Percentiles rank a stretch among this genome's conserved stretches.
These are phyloP conservation scores for Nematocida homosporus DNA, from an alignment of 371 early-diverging fungal species.

Conservation along the genomic window DNA sequence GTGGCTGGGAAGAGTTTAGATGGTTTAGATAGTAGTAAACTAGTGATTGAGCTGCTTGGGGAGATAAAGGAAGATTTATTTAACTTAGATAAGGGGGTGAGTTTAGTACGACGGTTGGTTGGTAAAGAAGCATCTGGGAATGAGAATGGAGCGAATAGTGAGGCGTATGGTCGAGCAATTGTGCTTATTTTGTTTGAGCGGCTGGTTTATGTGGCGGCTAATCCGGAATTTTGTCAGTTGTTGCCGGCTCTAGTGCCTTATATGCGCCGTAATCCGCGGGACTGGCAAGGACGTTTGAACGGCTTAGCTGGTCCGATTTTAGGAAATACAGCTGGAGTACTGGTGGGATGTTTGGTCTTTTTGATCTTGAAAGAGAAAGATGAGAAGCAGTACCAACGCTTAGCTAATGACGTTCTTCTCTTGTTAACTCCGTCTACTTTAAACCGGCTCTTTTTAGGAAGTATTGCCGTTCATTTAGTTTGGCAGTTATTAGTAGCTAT, in stretches of 20 bases:
- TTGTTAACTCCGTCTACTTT: background rate
- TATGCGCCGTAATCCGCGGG: background rate
- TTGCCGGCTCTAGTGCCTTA: constrained; percentile 16
- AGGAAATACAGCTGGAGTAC: constrained; percentile 27
- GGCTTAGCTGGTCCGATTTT: background rate
- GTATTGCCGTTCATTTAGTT: background rate
- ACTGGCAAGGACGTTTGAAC: background rate
- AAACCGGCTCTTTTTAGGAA: constrained; percentile 15
- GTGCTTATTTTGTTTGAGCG: constrained; percentile 8
- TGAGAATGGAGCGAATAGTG: no score
- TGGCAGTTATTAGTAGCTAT: constrained; percentile 27
- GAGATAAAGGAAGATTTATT: constrained; percentile 52
- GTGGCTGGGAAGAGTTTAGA: background rate
- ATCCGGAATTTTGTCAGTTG: constrained; percentile 23
- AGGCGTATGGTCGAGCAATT: background rate
- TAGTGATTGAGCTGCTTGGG: background rate
- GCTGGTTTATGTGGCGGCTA: constrained; percentile 29
- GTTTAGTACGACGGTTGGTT: constrained; percentile 9
- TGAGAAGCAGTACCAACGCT: background rate
- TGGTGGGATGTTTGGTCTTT: constrained; percentile 34
- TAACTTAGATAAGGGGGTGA: constrained; percentile 44
- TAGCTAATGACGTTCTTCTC: background rate
- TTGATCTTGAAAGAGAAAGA: constrained; percentile 14
- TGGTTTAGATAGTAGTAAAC: background rate
- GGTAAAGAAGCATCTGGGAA: no score